Conservation (phyloP, 2,329 filamentous ascomycete genomes). For the Pseudophaeomoniella oleicola region DNA sequence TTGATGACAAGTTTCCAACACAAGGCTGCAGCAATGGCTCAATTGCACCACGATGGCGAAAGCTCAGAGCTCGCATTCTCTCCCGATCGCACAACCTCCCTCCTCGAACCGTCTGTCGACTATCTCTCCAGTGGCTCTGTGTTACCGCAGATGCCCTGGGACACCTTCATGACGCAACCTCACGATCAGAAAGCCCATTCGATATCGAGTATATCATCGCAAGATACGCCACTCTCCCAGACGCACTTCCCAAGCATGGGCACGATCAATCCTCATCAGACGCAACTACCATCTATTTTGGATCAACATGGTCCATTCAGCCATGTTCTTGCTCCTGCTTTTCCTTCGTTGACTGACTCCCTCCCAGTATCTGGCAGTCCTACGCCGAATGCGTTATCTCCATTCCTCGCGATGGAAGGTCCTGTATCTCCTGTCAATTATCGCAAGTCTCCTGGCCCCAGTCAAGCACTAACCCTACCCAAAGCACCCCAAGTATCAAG, state of each 20-base stretch:
- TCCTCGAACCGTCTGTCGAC: constrained; percentile 64
- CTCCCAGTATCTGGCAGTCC: constrained; percentile 53
- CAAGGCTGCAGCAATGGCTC: constrained; percentile 66
- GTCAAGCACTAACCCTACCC: constrained; percentile 48
- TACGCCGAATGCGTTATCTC: constrained; percentile 60
- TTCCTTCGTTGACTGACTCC: constrained; percentile 60
- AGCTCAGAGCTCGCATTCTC: constrained; percentile 51
- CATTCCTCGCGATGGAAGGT: constrained; percentile 53
- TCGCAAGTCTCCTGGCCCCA: constrained; percentile 53
- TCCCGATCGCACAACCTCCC: constrained; percentile 46
- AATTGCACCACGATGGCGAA: constrained; percentile 32
- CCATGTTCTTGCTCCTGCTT: constrained; percentile 48
- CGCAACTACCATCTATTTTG: constrained; percentile 54
- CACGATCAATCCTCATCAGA: constrained; percentile 41
- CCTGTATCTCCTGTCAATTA: constrained; percentile 56
- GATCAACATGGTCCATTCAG: constrained; percentile 45
- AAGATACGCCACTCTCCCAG: constrained; percentile 45
- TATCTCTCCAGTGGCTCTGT: constrained; percentile 69
- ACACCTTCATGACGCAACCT: constrained; percentile 64
- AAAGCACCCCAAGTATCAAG: constrained; percentile 66
- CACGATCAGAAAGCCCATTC: constrained; percentile 64
- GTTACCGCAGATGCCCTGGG: constrained; percentile 81
- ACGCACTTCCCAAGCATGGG: constrained; percentile 46
- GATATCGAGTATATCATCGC: constrained; percentile 50
- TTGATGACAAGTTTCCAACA: constrained; percentile 96